Evolutionary conservation across 164 flowering plant genomes (phyloP).

Genomic region (Annona squamosa): DNA sequence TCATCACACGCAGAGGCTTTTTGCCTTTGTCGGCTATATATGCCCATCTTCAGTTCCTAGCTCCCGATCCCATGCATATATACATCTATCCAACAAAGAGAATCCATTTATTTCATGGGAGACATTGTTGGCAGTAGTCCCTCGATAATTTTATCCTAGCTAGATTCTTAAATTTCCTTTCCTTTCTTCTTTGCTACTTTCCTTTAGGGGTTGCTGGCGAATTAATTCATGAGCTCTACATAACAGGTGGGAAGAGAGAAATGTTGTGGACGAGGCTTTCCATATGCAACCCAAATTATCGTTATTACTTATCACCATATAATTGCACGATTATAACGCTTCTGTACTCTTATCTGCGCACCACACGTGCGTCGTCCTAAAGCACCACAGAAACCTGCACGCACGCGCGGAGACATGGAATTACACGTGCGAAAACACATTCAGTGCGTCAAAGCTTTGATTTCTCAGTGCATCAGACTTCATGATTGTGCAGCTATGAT

Average conservation of each 20-base stretch:
- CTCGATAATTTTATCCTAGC: background rate
- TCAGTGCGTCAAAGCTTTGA: background rate
- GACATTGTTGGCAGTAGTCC: background rate
- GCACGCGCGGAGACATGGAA: background rate
- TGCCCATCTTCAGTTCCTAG: too few relatives aligned
- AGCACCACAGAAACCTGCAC: background rate
- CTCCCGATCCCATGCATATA: background rate
- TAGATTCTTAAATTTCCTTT: background rate
- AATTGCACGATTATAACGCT: background rate
- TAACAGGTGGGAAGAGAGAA: background rate
- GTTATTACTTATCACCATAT: background rate
- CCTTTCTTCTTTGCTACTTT: background rate
- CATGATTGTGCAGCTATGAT: background rate
- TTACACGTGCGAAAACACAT: background rate
- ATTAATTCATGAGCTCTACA: background rate
- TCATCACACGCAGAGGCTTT: background rate
- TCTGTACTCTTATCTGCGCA: background rate
- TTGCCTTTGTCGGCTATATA: constrained; percentile 8
- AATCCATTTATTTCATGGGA: constrained; percentile 4
- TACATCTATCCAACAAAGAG: constrained; percentile 5
- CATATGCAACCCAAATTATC: background rate
- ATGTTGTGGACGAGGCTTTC: background rate
- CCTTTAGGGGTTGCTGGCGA: background rate
- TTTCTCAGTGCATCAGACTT: background rate
- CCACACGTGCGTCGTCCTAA: background rate